Evolutionary conservation across 164 flowering plant species (phyloP).

Genomic region (Pachysandra terminalis): DNA sequence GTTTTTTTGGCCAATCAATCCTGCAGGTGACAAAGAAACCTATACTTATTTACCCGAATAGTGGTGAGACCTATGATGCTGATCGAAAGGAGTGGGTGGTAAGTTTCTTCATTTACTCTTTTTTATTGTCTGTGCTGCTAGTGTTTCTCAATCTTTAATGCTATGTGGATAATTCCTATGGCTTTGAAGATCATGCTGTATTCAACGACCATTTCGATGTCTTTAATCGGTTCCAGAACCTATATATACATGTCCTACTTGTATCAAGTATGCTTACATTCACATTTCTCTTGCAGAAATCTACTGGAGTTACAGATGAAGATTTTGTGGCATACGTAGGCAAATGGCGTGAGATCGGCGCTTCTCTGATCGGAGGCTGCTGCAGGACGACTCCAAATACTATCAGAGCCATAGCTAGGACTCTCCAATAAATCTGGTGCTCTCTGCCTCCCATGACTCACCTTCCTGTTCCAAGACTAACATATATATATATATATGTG

Average conservation of each 20-base stretch:
- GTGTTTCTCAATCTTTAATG: not conserved
- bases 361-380: conserved; percentile 87
- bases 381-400: conserved; percentile 92
- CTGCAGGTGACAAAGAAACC: conserved; percentile 78
- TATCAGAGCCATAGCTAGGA: conserved; percentile 50
- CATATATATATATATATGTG: no score
- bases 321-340: conserved; percentile 70
- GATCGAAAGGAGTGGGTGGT: conserved; percentile 78
- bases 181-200: not conserved
- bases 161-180: not conserved
- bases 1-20: not conserved
- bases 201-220: no score
- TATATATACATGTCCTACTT: no score
- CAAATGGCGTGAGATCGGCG: conserved; percentile 77
- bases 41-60: conserved; percentile 80
- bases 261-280: not conserved
- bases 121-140: no score
- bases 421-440: conserved; percentile 22
- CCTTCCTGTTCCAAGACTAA: not conserved
- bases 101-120: conserved; percentile 21
- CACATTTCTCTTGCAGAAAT: conserved; percentile 41
- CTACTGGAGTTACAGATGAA: conserved; percentile 53
- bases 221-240: no score
- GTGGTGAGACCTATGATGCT: conserved; percentile 85
- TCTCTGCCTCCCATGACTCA: not conserved